Percentiles rank a stretch among this genome's conserved stretches.
These are phyloP conservation scores for Cystofilobasidium bisporidii DNA, from an alignment of 768 basidiomycete species.

Conservation along the genomic window DNA sequence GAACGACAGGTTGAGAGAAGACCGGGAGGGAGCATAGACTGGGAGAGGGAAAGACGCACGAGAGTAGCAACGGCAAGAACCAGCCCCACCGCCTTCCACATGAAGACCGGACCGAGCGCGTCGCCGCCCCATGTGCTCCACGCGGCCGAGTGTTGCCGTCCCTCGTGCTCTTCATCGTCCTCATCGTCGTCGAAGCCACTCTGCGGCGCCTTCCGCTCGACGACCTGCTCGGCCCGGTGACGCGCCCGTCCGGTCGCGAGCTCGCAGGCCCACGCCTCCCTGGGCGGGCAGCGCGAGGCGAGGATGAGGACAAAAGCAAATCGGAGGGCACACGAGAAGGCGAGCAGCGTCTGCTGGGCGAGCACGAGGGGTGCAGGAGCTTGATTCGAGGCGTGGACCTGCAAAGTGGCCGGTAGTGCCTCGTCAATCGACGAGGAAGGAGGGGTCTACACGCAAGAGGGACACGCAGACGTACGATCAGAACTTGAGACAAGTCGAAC, in stretches of 20 bases:
- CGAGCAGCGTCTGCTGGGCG: conserved; percentile 13
- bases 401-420: too few relatives aligned
- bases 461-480: conserved; percentile 1
- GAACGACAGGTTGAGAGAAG: too few relatives aligned
- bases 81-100: background rate
- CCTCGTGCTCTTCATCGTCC: background rate
- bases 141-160: background rate
- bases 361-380: background rate
- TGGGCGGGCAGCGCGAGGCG: background rate
- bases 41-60: background rate
- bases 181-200: conserved; percentile 5
- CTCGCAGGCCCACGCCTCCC: conserved; percentile 1
- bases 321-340: background rate
- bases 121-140: background rate
- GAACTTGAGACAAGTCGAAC: conserved; percentile 11
- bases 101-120: background rate
- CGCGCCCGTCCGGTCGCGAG: too few relatives aligned
- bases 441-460: background rate
- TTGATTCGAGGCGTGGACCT: background rate
- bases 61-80: background rate
- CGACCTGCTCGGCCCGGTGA: too few relatives aligned
- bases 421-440: too few relatives aligned
- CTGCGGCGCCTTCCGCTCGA: background rate
- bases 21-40: too few relatives aligned
- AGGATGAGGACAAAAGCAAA: conserved; percentile 7